These are phyloP conservation scores for Boletus sensibilis DNA, from an alignment of 768 basidiomycete species.

Conservation along the genomic window DNA sequence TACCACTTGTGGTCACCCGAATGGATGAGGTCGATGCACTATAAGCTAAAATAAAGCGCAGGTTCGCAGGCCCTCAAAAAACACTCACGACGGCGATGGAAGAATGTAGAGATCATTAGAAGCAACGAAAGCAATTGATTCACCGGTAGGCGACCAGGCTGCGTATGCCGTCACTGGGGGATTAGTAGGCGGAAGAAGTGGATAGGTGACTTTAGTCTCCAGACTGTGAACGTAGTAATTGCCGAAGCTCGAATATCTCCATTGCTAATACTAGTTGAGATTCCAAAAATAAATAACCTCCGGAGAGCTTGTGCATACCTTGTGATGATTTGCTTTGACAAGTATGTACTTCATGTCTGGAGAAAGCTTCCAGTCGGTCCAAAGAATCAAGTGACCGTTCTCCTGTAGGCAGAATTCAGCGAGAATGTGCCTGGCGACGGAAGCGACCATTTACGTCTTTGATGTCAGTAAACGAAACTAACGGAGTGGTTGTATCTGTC, in stretches of 20 bases:
- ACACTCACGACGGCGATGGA: slow-evolving; percentile 58
- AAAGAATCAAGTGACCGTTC: slow-evolving; percentile 48
- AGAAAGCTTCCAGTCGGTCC: slow-evolving; percentile 76
- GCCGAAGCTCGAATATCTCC: slow-evolving; percentile 87
- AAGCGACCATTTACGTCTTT: slow-evolving; percentile 51
- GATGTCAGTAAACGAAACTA: slow-evolving; percentile 60
- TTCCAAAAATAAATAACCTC: not conserved
- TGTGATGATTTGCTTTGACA: slow-evolving; percentile 68
- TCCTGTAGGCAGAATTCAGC: slow-evolving; percentile 41
- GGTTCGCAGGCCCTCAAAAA: not conserved
- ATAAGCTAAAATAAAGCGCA: slow-evolving; percentile 5
- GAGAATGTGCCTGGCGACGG: not conserved
- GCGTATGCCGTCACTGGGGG: slow-evolving; percentile 79
- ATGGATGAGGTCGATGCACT: slow-evolving; percentile 50
- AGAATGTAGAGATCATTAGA: slow-evolving; percentile 89
- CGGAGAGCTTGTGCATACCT: slow-evolving; percentile 44
- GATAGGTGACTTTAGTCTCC: slow-evolving; percentile 61
- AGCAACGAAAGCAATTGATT: slow-evolving; percentile 83
- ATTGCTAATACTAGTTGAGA: slow-evolving; percentile 60
- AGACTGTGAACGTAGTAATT: slow-evolving; percentile 94
- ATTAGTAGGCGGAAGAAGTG: slow-evolving; percentile 63
- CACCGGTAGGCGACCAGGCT: slow-evolving; percentile 80
- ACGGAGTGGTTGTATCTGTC: slow-evolving; percentile 60
- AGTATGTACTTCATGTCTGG: slow-evolving; percentile 90
- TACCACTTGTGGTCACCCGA: slow-evolving; percentile 79